phyloP scores from a whole-genome alignment of 106 monocot genomes.

The Xerophyta viscosa region DNA sequence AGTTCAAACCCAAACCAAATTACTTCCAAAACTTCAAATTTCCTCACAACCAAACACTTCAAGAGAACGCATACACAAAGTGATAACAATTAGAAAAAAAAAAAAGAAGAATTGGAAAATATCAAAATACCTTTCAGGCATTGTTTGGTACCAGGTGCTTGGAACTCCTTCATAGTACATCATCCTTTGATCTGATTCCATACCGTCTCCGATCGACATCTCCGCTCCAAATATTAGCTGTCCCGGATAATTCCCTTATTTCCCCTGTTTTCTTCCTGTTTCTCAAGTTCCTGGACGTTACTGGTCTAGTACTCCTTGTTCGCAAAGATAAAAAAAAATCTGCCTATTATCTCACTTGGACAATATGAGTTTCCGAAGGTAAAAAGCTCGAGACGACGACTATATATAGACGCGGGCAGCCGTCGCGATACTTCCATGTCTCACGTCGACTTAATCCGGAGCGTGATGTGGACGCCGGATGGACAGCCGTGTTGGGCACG shows the following conservation, averaged over 20 bases:
- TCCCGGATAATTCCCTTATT: background rate
- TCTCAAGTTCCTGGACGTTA: background rate
- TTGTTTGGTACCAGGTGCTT: background rate
- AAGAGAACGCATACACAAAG: background rate
- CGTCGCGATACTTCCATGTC: background rate
- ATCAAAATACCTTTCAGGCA: background rate
- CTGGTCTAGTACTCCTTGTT: background rate
- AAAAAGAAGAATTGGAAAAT: background rate
- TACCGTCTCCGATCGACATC: conserved; percentile 4
- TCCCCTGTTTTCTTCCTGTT: background rate
- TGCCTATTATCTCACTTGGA: background rate
- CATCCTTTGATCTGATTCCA: background rate
- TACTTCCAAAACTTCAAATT: too few relatives aligned
- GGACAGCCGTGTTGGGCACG: background rate
- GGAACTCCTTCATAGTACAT: background rate
- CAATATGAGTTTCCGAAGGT: background rate
- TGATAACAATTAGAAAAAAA: background rate
- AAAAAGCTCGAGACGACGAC: background rate
- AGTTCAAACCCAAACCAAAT: too few relatives aligned
- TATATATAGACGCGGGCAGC: background rate
- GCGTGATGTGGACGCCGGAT: background rate
- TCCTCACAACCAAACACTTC: too few relatives aligned
- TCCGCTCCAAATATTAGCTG: too few relatives aligned
- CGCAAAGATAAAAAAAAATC: background rate
- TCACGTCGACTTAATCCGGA: background rate